phyloP scores from a whole-genome alignment of 2,329 filamentous ascomycete species.

The Xylogone sp. region DNA sequence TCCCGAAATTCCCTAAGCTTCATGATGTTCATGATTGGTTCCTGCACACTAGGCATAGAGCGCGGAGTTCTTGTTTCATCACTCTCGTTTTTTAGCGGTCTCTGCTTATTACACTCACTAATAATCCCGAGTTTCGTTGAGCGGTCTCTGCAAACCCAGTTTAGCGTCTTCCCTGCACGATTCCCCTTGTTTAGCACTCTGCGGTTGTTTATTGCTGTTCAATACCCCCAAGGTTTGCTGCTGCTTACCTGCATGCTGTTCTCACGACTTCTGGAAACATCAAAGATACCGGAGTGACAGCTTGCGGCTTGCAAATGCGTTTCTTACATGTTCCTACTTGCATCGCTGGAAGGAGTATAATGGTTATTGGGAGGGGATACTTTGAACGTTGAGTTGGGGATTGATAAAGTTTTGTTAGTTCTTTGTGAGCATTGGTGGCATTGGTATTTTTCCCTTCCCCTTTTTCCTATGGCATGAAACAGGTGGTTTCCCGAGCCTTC shows the following conservation, averaged over 20 bases:
- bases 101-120: background rate
- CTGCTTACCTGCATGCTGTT: background rate
- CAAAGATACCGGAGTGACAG: background rate
- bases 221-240: no score
- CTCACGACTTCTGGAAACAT: background rate
- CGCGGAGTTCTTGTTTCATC: background rate
- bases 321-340: background rate
- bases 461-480: constrained; percentile 8
- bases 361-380: background rate
- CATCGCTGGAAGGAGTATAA: background rate
- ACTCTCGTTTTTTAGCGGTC: background rate
- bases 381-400: background rate
- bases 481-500: background rate
- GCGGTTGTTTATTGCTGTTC: no score
- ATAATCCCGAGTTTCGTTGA: background rate
- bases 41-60: background rate
- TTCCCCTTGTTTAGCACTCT: background rate
- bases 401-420: background rate
- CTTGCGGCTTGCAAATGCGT: background rate
- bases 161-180: background rate
- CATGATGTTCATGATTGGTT: background rate
- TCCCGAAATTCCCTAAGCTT: background rate
- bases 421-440: constrained; percentile 8
- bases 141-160: background rate
- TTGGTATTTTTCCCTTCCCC: background rate